Conservation (phyloP, 2,329 filamentous ascomycete genomes). For the Bipolaris zeicola region DNA sequence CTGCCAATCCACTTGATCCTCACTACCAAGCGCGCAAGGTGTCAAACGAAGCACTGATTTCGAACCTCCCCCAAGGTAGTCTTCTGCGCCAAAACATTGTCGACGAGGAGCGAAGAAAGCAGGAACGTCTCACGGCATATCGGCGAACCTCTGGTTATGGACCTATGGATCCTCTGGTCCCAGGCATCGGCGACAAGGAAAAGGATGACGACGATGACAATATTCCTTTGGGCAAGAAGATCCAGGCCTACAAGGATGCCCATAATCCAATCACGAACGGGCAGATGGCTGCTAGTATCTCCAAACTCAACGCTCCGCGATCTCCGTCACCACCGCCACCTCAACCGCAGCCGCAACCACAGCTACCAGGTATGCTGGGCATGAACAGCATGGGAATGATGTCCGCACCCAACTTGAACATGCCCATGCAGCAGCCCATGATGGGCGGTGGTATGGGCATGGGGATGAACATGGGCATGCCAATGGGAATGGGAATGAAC, state of each 20-base stretch:
- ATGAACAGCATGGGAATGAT: slow-evolving; percentile 8
- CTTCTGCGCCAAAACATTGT: slow-evolving; percentile 49
- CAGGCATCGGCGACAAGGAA: slow-evolving; percentile 28
- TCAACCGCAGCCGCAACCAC: neutral
- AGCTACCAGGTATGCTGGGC: slow-evolving; percentile 19
- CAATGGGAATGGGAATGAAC: slow-evolving; percentile 2
- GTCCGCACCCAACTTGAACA: neutral
- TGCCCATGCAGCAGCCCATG: slow-evolving; percentile 5
- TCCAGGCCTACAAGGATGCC: slow-evolving; percentile 47
- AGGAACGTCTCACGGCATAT: slow-evolving; percentile 43
- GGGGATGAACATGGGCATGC: slow-evolving; percentile 5
- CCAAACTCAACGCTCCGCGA: neutral
- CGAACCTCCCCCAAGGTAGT: slow-evolving; percentile 47
- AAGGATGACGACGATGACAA: slow-evolving; percentile 40
- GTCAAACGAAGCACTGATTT: slow-evolving; percentile 42
- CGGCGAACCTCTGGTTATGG: slow-evolving; percentile 40
- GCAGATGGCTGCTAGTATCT: slow-evolving; percentile 18
- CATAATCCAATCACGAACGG: slow-evolving; percentile 28
- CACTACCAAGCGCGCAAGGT: slow-evolving; percentile 44
- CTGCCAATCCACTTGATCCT: slow-evolving; percentile 56
- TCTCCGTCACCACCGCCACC: neutral
- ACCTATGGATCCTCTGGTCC: slow-evolving; percentile 36
- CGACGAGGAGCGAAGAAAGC: slow-evolving; percentile 46
- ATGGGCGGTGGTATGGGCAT: slow-evolving; percentile 13
- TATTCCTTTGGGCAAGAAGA: slow-evolving; percentile 38